A percentile compares a stretch with the other conserved stretches of the same genome.
Evolutionary conservation across 257 asterid genomes (phyloP).

Genomic region (Knoxia roxburghii): DNA sequence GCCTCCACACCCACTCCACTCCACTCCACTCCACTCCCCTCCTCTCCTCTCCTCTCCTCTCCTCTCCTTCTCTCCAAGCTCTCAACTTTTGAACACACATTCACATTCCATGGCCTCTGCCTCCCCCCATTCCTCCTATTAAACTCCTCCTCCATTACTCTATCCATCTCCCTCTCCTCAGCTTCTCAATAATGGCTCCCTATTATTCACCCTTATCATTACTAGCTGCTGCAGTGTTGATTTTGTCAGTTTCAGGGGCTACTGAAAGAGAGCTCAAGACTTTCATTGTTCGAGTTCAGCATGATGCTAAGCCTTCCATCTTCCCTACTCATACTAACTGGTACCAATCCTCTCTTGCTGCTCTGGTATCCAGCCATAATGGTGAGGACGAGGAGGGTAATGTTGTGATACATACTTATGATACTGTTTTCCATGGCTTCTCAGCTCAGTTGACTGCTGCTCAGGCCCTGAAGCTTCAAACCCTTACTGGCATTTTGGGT

Average conservation of each 20-base stretch:
- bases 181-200: too few relatives aligned
- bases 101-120: background rate
- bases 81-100: too few relatives aligned
- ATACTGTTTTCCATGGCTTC: constrained; percentile 70
- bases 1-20: background rate
- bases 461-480: constrained; percentile 39
- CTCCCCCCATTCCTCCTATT: background rate
- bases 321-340: constrained; percentile 59
- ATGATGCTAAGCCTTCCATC: constrained; percentile 56
- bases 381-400: background rate
- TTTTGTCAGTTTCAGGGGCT: constrained; percentile 11
- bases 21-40: too few relatives aligned
- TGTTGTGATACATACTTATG: constrained; percentile 49
- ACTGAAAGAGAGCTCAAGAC: constrained; percentile 22
- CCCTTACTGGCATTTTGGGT: constrained; percentile 36
- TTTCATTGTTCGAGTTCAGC: constrained; percentile 52
- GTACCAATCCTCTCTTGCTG: constrained; percentile 54
- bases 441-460: constrained; percentile 49
- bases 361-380: constrained; percentile 19
- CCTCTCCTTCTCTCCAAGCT: too few relatives aligned
- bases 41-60: too few relatives aligned
- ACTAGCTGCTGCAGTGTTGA: background rate
- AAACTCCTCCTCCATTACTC: too few relatives aligned
- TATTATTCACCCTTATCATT: too few relatives aligned
- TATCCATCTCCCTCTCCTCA: too few relatives aligned